These are phyloP conservation scores for Heritiera fomes DNA, from an alignment of 345 rosid genomes.

Conservation along the genomic window DNA sequence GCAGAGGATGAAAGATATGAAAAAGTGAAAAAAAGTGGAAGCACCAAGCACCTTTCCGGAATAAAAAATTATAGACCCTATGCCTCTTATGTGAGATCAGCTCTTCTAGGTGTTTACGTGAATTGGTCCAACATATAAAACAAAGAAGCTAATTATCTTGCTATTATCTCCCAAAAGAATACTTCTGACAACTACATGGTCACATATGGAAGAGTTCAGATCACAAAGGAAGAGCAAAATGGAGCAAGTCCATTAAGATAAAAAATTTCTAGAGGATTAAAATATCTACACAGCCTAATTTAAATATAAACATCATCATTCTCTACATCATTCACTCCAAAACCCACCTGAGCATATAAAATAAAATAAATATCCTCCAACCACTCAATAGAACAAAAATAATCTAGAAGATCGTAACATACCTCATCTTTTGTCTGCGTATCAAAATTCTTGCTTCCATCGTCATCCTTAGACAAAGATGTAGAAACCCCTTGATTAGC, in stretches of 20 bases:
- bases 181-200: not conserved
- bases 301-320: not conserved
- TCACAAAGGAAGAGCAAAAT: not conserved
- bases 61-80: too few relatives aligned
- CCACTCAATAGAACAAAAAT: constrained; percentile 5
- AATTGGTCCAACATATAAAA: too few relatives aligned
- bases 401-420: constrained; percentile 18
- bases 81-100: too few relatives aligned
- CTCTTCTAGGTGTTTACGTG: too few relatives aligned
- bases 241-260: not conserved
- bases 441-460: constrained; percentile 38
- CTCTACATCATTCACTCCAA: not conserved
- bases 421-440: constrained; percentile 58
- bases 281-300: not conserved
- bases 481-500: constrained; percentile 39
- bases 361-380: constrained; percentile 15
- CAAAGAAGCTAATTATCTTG: not conserved
- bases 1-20: not conserved
- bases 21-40: not conserved
- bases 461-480: constrained; percentile 43
- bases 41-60: too few relatives aligned
- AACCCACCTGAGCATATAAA: constrained; percentile 3
- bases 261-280: not conserved
- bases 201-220: not conserved
- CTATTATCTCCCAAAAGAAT: constrained; percentile 6